These are phyloP conservation scores for Ceratocystis lukuohia DNA, from an alignment of 2,329 filamentous ascomycete genomes.

Conservation along the genomic window DNA sequence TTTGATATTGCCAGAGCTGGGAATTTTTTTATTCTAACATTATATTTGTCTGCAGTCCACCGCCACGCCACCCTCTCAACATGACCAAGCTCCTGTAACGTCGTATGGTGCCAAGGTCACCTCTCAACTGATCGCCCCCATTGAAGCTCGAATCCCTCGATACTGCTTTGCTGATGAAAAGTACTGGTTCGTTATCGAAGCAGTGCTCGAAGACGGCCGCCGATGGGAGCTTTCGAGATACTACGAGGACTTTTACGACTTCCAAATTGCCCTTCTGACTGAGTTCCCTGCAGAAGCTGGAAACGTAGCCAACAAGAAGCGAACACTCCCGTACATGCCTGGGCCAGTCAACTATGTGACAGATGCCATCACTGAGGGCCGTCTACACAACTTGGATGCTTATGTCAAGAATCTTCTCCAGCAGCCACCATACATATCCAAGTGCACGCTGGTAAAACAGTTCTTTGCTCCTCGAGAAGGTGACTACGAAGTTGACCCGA, in stretches of 20 bases:
- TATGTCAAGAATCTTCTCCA: conserved; percentile 86
- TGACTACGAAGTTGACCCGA: conserved; percentile 82
- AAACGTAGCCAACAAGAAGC: conserved; percentile 63
- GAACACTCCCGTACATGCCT: conserved; percentile 91
- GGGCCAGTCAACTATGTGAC: conserved; percentile 95
- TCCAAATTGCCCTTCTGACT: conserved; percentile 88
- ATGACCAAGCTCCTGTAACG: conserved; percentile 5
- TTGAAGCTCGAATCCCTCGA: conserved; percentile 72
- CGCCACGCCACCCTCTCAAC: neutral
- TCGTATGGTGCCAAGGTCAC: conserved; percentile 27
- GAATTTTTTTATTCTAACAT: neutral
- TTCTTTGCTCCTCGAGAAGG: conserved; percentile 84
- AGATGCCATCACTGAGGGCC: conserved; percentile 89
- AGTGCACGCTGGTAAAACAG: conserved; percentile 70
- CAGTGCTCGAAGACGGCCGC: conserved; percentile 74
- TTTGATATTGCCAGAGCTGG: neutral
- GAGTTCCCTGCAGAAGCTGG: conserved; percentile 88
- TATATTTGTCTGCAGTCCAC: neutral
- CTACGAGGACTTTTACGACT: conserved; percentile 98
- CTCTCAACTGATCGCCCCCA: conserved; percentile 56
- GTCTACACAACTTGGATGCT: conserved; percentile 82
- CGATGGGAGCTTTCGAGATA: conserved; percentile 89
- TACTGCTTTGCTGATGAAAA: conserved; percentile 97
- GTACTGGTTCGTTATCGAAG: conserved; percentile 97
- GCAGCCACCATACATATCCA: conserved; percentile 72